These are phyloP conservation scores for Picea glauca DNA, from an alignment of 75 land plant genomes.

Conservation along the genomic window DNA sequence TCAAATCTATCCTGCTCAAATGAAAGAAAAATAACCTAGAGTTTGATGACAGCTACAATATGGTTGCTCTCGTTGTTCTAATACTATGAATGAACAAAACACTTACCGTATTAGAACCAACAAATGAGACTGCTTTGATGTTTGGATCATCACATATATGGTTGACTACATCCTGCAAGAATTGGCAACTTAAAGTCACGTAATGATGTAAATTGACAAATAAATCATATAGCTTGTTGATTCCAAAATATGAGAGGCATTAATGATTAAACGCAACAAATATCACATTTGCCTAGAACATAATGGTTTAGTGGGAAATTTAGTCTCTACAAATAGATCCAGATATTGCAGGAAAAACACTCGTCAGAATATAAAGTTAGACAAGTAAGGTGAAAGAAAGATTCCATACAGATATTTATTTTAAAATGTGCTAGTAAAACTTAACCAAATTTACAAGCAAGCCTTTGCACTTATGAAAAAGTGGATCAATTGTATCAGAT, in stretches of 20 bases:
- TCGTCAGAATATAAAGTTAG: background rate
- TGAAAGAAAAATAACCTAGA: background rate
- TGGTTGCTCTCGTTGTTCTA: background rate
- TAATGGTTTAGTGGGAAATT: background rate
- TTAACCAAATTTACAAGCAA: background rate
- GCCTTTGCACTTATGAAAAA: background rate
- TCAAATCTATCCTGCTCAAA: background rate
- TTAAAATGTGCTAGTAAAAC: background rate
- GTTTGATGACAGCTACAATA: background rate
- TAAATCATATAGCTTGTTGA: background rate
- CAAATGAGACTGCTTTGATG: slow-evolving; percentile 89
- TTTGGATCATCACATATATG: slow-evolving; percentile 94
- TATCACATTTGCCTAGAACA: background rate
- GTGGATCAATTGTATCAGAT: background rate
- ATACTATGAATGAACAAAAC: background rate
- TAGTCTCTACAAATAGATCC: background rate
- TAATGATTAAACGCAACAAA: background rate
- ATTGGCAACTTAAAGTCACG: background rate
- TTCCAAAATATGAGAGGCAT: background rate
- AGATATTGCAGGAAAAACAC: background rate
- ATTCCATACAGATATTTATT: background rate
- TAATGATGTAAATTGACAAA: background rate
- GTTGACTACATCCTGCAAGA: slow-evolving; percentile 73
- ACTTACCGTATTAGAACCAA: slow-evolving; percentile 87
- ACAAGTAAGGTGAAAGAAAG: background rate